These are phyloP conservation scores for Vigna reflexopilosa DNA, from an alignment of 306 rosid genomes.

Conservation along the genomic window DNA sequence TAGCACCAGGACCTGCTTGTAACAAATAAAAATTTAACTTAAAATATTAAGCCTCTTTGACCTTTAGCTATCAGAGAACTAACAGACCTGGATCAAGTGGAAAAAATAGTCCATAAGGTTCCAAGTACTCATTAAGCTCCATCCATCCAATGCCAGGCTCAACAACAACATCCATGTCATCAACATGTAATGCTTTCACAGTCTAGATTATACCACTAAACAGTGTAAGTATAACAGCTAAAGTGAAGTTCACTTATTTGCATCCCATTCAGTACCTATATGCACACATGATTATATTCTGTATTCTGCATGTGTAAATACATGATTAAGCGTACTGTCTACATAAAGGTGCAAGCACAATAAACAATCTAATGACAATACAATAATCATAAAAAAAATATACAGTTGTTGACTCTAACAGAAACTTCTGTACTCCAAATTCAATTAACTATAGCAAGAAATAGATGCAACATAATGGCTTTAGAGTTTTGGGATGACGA, in stretches of 20 bases:
- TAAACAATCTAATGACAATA: constrained; percentile 32
- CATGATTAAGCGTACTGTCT: constrained; percentile 18
- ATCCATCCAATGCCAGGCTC: constrained; percentile 99
- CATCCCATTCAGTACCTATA: constrained; percentile 18
- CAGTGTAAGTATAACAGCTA: constrained; percentile 42
- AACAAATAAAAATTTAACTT: constrained; percentile 38
- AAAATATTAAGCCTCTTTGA: constrained; percentile 9
- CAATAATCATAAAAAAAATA: constrained; percentile 28
- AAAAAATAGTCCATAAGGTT: constrained; percentile 93
- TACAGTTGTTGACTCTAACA: constrained; percentile 27
- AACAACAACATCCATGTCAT: constrained; percentile 94
- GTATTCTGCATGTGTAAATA: constrained; percentile 23
- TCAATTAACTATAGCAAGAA: constrained; percentile 2
- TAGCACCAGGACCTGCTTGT: constrained; percentile 96
- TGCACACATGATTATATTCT: neutral
- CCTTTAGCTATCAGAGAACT: constrained; percentile 20
- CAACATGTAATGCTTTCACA: constrained; percentile 82
- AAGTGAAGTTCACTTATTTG: constrained; percentile 35
- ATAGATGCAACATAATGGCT: neutral
- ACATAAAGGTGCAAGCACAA: constrained; percentile 11
- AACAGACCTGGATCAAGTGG: constrained; percentile 98
- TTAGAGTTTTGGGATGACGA: constrained; percentile 2
- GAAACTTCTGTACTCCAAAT: constrained; percentile 11
- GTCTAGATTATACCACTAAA: constrained; percentile 51
- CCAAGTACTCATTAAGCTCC: constrained; percentile 95